Conservation (phyloP, 805 yeast genomes). For the Grigorovia yakushimaensis region DNA sequence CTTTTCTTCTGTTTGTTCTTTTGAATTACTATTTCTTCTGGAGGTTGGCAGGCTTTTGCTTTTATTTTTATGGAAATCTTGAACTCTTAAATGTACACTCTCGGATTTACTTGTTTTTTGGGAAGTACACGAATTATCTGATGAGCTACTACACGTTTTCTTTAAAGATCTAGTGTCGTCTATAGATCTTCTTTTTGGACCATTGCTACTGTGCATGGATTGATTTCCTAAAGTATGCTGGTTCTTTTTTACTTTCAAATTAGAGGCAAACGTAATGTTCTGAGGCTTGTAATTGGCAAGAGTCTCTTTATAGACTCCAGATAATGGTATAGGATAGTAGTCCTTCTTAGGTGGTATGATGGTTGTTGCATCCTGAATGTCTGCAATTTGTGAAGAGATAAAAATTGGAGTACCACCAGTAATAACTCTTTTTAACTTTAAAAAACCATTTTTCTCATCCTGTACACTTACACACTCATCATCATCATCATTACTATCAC, state of each 20-base stretch:
- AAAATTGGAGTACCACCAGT: conserved; percentile 18
- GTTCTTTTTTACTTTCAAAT: conserved; percentile 10
- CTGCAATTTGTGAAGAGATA: neutral
- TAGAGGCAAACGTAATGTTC: conserved; percentile 18
- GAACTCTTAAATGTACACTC: neutral
- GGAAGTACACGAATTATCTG: neutral
- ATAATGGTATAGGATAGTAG: neutral
- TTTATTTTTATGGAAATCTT: conserved; percentile 3
- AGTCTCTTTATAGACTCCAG: neutral
- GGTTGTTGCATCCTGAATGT: neutral
- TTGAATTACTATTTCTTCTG: conserved; percentile 10
- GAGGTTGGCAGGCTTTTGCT: conserved; percentile 8
- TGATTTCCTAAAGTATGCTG: neutral
- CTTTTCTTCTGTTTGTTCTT: conserved; percentile 8
- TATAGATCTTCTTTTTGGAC: neutral
- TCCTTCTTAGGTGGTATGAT: neutral
- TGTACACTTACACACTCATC: neutral
- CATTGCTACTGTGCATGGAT: neutral
- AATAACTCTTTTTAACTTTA: conserved; percentile 17
- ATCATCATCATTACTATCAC: neutral
- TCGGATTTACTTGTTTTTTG: neutral
- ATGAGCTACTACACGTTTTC: neutral
- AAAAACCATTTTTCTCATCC: conserved; percentile 9
- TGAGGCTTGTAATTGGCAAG: neutral
- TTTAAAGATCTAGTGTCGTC: neutral